phyloP scores from a whole-genome alignment of 371 early-diverging fungal genomes.

The Mortierella sp. region DNA sequence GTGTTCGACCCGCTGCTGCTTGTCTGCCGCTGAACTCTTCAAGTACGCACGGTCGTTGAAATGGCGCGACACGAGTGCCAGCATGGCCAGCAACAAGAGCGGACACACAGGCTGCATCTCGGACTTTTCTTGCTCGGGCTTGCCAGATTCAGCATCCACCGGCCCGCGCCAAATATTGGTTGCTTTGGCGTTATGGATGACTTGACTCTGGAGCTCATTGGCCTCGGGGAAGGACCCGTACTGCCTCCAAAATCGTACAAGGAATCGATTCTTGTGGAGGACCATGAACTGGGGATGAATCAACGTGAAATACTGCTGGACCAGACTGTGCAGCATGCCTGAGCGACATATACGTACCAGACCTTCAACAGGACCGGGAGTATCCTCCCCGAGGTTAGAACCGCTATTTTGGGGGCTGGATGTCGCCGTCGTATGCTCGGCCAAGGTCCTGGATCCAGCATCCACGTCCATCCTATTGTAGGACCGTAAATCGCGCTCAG shows the following conservation, averaged over 20 bases:
- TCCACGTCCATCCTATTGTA: slow-evolving; percentile 30
- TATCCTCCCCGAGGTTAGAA: not conserved
- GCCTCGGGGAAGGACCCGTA: slow-evolving; percentile 53
- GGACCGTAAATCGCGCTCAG: slow-evolving; percentile 17
- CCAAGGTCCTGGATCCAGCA: not conserved
- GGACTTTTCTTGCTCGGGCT: not conserved
- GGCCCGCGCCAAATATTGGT: slow-evolving; percentile 22
- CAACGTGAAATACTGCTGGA: slow-evolving; percentile 48
- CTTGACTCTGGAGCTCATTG: slow-evolving; percentile 29
- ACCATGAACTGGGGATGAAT: slow-evolving; percentile 54
- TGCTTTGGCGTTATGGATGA: slow-evolving; percentile 16
- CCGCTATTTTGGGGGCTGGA: not conserved
- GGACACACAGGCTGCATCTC: slow-evolving; percentile 1
- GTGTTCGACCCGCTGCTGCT: slow-evolving; percentile 27
- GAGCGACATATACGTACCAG: slow-evolving; percentile 28
- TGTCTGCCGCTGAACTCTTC: slow-evolving; percentile 34
- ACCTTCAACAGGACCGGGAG: slow-evolving; percentile 9
- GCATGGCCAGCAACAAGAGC: slow-evolving; percentile 43
- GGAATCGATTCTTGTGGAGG: slow-evolving; percentile 48
- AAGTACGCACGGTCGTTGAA: slow-evolving; percentile 36
- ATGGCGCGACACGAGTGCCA: slow-evolving; percentile 48
- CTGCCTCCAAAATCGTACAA: slow-evolving; percentile 42
- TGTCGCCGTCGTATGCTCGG: not conserved
- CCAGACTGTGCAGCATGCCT: slow-evolving; percentile 43
- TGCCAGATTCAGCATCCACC: not conserved